Evolutionary conservation across 1,284 basidiomycete species (phyloP), one percentile per base, ranked within the genome.

Genomic region (Rhodotorula sp.): DNA sequence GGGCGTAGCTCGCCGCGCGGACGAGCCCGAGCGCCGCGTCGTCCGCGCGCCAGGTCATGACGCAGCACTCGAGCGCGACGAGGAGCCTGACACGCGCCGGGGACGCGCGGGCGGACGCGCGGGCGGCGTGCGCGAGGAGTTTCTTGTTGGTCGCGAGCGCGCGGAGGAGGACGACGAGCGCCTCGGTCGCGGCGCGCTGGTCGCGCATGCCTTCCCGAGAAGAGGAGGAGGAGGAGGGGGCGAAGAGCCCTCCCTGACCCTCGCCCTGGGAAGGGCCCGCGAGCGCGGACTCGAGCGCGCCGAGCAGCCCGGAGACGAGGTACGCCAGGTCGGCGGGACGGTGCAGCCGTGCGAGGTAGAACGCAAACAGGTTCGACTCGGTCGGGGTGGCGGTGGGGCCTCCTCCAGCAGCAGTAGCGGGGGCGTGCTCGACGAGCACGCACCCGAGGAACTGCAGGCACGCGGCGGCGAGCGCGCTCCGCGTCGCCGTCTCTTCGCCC

Each of bases 21-120:
- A 94, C 92, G 37, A 97, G 83, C 0, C 94, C 95, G 78, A 97
- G 91, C 83, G 95, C 89, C 68, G 95, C 92, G 76, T 93, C 91
- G 81, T 92, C 93, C 78, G 93, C 91, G 81, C 94, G 95, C 79
- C 91, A 88, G 72, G 95, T 92, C 34, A 95, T 84, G 67, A 87
- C 87, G 78, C 90, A 90, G 77, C 89, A 89, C 27, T 95, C 82
- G 53, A 96, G 85, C 80, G 91, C 89, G 2, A 87, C 89, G 44
- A 94, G 82, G 22, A 94, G 78, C 77, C 93, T 89, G 79, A 88
- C 12, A 15, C 50, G 53, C 32, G 32, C 32, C 32, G 32, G 7
- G 15, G 32, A 10, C n/a, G 27, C 50, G 50, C 50, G 27, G n/a
- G 25, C 9, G 4, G 48, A 1, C n/a, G n/a, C n/a, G 48, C 46